A percentile compares a stretch with the other conserved stretches of the same genome.
These are phyloP conservation scores for Punica granatum DNA, from an alignment of 345 rosid genomes.

Conservation along the genomic window DNA sequence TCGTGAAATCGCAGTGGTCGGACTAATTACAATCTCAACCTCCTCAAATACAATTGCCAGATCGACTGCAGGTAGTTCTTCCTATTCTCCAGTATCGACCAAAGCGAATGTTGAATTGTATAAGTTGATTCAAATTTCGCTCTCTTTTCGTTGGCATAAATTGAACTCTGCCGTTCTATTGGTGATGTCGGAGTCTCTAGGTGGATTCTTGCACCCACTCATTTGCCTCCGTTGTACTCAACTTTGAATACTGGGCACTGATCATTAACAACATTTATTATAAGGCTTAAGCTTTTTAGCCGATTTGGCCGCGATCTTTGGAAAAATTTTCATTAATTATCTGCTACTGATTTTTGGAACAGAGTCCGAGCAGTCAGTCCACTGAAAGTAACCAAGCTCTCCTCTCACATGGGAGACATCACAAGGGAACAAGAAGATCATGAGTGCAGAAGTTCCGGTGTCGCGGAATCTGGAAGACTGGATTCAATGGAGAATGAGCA, in stretches of 20 bases:
- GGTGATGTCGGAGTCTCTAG: too few species aligned
- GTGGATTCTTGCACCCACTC: too few species aligned
- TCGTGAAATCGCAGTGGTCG: constrained; percentile 54
- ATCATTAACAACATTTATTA: background rate
- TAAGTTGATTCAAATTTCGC: background rate
- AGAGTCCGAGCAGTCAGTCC: constrained; percentile 22
- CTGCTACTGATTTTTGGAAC: background rate
- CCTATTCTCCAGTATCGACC: background rate
- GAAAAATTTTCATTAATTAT: background rate
- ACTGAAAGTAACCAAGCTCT: constrained; percentile 36
- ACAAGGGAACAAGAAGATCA: constrained; percentile 18
- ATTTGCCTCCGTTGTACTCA: background rate
- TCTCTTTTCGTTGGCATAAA: background rate
- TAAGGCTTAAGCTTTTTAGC: background rate
- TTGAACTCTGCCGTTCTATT: too few species aligned
- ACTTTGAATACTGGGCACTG: background rate
- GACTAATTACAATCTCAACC: constrained; percentile 52
- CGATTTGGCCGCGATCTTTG: background rate
- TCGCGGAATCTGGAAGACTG: constrained; percentile 9
- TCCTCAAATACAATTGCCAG: constrained; percentile 77
- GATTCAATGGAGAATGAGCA: constrained; percentile 22
- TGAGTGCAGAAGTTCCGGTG: constrained; percentile 2
- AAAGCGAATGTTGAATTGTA: background rate
- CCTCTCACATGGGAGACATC: constrained; percentile 15
- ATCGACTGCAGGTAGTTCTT: constrained; percentile 69